Conservation (phyloP, 352 stramenopile species). For the Phytophthora sojae region DNA sequence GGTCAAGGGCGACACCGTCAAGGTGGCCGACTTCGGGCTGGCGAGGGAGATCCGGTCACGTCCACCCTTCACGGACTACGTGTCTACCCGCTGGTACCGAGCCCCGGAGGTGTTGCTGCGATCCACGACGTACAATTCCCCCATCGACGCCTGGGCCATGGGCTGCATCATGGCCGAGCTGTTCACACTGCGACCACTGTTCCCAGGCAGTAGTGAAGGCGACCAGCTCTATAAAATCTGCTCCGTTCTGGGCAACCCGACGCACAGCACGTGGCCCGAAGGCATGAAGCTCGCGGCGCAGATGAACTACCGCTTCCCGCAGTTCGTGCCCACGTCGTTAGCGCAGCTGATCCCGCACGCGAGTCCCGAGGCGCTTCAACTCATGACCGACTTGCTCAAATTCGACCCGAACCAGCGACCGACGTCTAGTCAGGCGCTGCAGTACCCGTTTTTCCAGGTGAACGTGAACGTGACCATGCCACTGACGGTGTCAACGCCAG, state of each 20-base stretch:
- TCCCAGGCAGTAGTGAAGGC: constrained; percentile 96
- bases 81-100: constrained; percentile 98
- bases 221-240: constrained; percentile 99
- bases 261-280: constrained; percentile 92
- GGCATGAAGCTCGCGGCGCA: constrained; percentile 95
- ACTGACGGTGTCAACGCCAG: constrained; percentile 72
- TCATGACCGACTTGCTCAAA: constrained; percentile 94
- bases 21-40: constrained; percentile 99
- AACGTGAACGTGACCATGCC: constrained; percentile 80
- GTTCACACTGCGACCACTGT: constrained; percentile 96
- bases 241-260: constrained; percentile 94
- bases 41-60: constrained; percentile 93
- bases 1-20: constrained; percentile 95
- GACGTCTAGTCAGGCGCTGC: constrained; percentile 93
- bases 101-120: constrained; percentile 97
- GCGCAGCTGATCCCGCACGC: constrained; percentile 92
- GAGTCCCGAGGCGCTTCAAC: constrained; percentile 88
- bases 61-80: constrained; percentile 97
- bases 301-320: constrained; percentile 97
- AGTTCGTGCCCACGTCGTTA: constrained; percentile 93
- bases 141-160: constrained; percentile 98
- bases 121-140: constrained; percentile 95
- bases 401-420: constrained; percentile 94
- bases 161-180: constrained; percentile 99
- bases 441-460: constrained; percentile 96